A percentile compares a stretch with the other conserved stretches of the same genome.
Evolutionary conservation across 495 filamentous ascomycete species (phyloP).

Genomic region (Lophiostoma macrostomum): DNA sequence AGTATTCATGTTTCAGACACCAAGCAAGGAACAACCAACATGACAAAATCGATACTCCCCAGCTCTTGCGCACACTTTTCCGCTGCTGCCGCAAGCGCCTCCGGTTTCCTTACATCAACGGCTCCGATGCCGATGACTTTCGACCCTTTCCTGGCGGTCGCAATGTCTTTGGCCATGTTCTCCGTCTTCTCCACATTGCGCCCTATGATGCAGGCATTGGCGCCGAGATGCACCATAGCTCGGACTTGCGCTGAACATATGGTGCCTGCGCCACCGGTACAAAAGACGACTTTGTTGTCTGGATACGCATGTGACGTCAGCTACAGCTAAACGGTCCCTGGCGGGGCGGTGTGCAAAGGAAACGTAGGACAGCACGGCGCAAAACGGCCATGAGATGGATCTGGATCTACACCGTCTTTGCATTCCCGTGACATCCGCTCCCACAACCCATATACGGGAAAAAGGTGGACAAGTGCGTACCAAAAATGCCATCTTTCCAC

Average conservation of each 20-base stretch:
- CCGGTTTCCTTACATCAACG: constrained; percentile 76
- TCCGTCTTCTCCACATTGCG: constrained; percentile 89
- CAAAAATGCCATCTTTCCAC: constrained; percentile 84
- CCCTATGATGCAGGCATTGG: constrained; percentile 89
- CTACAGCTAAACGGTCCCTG: no score
- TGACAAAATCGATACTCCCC: constrained; percentile 87
- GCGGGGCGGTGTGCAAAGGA: no score
- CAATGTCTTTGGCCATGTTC: constrained; percentile 72
- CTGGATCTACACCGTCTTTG: no score
- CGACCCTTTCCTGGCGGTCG: constrained; percentile 67
- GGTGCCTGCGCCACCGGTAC: constrained; percentile 88
- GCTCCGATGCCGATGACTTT: constrained; percentile 82
- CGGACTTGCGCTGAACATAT: constrained; percentile 93
- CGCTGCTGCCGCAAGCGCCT: constrained; percentile 67
- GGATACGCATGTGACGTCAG: not conserved
- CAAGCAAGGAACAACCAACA: constrained; percentile 53
- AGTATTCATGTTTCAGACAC: constrained; percentile 2
- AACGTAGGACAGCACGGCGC: not conserved
- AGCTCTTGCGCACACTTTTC: constrained; percentile 76
- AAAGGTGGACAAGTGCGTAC: constrained; percentile 46
- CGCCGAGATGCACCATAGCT: constrained; percentile 85
- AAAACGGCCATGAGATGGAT: no score
- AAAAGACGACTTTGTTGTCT: constrained; percentile 87
- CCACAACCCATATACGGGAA: not conserved
- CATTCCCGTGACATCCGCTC: no score